Conservation (phyloP, 108 stramenopile species). For the Cyclostephanos invisitatus region DNA sequence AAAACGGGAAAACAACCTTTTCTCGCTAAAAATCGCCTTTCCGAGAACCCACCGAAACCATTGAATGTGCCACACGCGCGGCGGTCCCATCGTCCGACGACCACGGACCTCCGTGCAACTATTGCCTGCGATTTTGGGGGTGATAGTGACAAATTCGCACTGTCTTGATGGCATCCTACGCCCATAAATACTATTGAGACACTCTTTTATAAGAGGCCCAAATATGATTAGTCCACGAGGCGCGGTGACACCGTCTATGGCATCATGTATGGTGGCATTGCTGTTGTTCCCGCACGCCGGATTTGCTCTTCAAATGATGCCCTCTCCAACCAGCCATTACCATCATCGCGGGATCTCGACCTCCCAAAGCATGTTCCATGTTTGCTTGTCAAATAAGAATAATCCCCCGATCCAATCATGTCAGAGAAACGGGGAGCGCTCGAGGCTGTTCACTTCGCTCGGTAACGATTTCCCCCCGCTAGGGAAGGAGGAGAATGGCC, state of each 20-base stretch:
- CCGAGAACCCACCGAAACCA: too few relatives aligned
- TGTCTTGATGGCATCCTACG: too few relatives aligned
- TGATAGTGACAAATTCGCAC: too few relatives aligned
- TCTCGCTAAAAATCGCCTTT: too few relatives aligned
- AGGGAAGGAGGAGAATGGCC: background rate
- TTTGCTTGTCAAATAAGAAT: background rate
- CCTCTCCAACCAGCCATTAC: background rate
- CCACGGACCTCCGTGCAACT: too few relatives aligned
- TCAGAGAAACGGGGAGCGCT: background rate
- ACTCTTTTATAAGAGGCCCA: background rate
- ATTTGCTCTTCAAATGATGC: slow-evolving; percentile 2
- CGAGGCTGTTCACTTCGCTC: background rate
- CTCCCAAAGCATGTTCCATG: background rate
- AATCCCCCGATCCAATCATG: background rate
- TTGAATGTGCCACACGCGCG: too few relatives aligned
- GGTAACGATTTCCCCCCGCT: background rate
- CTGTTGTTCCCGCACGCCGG: background rate
- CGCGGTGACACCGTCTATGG: background rate
- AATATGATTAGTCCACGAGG: background rate
- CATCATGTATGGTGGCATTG: background rate
- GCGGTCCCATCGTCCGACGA: too few relatives aligned
- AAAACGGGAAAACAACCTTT: too few relatives aligned
- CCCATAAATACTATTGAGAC: too few relatives aligned
- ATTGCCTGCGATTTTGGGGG: too few relatives aligned
- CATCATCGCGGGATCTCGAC: background rate